These are phyloP conservation scores for Lichtheimia ornata DNA, from an alignment of 371 early-diverging fungal genomes.

Conservation along the genomic window DNA sequence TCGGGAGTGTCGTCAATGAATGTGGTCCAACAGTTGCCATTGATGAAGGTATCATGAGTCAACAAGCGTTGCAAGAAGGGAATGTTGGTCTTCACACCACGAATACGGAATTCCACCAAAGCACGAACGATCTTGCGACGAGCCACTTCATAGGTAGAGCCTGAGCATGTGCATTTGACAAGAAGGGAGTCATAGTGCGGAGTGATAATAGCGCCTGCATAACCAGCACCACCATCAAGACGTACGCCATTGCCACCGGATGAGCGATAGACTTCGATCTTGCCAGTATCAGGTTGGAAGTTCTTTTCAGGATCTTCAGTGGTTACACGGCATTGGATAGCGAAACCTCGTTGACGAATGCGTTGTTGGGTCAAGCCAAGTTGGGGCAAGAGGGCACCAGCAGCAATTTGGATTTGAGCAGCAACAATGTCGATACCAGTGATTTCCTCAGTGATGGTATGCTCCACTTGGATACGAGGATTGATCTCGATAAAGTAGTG, in stretches of 20 bases:
- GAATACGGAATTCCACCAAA: conserved; percentile 91
- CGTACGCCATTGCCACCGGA: conserved; percentile 90
- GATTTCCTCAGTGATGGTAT: conserved; percentile 93
- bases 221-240: conserved; percentile 88
- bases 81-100: conserved; percentile 96
- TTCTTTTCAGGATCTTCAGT: conserved; percentile 89
- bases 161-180: conserved; percentile 91
- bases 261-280: conserved; percentile 89
- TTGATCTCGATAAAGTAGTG: conserved; percentile 98
- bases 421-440: conserved; percentile 94
- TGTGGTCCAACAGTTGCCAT: conserved; percentile 91
- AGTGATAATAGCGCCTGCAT: conserved; percentile 88
- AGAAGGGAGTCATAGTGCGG: conserved; percentile 96
- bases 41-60: conserved; percentile 77
- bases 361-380: conserved; percentile 81
- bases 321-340: conserved; percentile 94
- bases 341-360: conserved; percentile 80
- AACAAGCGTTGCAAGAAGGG: conserved; percentile 88
- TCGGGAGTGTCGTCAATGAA: conserved; percentile 95
- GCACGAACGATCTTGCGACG: conserved; percentile 88
- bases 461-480: conserved; percentile 92
- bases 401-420: conserved; percentile 91
- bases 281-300: conserved; percentile 96
- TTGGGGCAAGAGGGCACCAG: conserved; percentile 77
- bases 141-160: conserved; percentile 83